Percentiles rank a stretch among this genome's conserved stretches.
Conservation (phyloP, 208 protist genomes). For the Vickermania ingenoplastis region DNA sequence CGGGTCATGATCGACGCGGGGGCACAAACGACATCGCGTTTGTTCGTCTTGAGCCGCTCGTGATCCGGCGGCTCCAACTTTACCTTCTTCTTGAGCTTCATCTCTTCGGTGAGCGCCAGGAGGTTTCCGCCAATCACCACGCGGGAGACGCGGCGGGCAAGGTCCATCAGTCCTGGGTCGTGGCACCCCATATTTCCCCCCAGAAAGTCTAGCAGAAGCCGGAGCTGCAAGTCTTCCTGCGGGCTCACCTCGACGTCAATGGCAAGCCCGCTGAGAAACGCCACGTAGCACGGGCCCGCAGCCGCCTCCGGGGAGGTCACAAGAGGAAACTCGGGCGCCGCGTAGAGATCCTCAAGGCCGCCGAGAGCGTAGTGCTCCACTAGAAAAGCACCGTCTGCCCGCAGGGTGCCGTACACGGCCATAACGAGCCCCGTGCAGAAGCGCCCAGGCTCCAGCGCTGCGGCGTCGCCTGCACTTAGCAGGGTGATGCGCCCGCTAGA, state of each 20-base stretch:
- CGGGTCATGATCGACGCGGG: constrained; percentile 60
- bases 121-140: constrained; percentile 82
- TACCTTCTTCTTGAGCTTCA: constrained; percentile 77
- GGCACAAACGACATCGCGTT: constrained; percentile 22
- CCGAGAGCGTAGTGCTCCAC: constrained; percentile 56
- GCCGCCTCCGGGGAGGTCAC: neutral
- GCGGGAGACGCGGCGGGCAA: constrained; percentile 45
- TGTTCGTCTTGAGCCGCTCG: constrained; percentile 54
- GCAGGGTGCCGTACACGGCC: constrained; percentile 55
- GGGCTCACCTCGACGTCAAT: constrained; percentile 11
- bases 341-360: constrained; percentile 29
- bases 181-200: constrained; percentile 36
- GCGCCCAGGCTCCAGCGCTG: constrained; percentile 25
- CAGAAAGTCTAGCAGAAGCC: constrained; percentile 77
- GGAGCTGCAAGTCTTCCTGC: constrained; percentile 26
- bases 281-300: constrained; percentile 62
- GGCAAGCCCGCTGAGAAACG: constrained; percentile 66
- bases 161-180: constrained; percentile 24
- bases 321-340: constrained; percentile 25
- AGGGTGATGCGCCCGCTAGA: constrained; percentile 67
- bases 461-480: neutral
- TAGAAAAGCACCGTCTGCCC: constrained; percentile 43
- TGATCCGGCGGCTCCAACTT: constrained; percentile 80
- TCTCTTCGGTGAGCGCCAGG: constrained; percentile 80
- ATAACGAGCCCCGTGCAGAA: constrained; percentile 80